A percentile compares a stretch with the other conserved stretches of the same genome.
Evolutionary conservation across 192 early-diverging fungal species (phyloP).

Genomic region (Radiomyces spectabilis): DNA sequence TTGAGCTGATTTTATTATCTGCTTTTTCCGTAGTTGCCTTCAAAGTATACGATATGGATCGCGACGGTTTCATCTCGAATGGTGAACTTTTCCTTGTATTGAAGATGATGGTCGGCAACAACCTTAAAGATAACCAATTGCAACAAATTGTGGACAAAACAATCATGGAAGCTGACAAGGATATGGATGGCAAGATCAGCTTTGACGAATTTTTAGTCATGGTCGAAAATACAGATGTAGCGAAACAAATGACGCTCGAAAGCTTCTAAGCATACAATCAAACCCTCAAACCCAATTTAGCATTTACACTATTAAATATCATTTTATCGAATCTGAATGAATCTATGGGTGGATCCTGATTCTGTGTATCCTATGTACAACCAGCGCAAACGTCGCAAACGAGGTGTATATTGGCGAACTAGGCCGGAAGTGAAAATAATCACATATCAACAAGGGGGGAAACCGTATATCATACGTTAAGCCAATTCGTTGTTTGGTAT

Average conservation of each 20-base stretch:
- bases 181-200: constrained; percentile 91
- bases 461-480: too few relatives aligned
- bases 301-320: too few relatives aligned
- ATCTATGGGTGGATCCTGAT: too few relatives aligned
- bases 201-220: constrained; percentile 95
- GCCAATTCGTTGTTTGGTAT: too few relatives aligned
- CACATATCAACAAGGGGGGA: too few relatives aligned
- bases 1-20: constrained; percentile 11
- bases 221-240: constrained; percentile 95
- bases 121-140: constrained; percentile 90
- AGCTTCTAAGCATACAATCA: constrained; percentile 40
- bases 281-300: too few relatives aligned
- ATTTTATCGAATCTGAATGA: too few relatives aligned
- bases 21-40: constrained; percentile 70
- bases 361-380: too few relatives aligned
- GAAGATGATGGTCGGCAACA: constrained; percentile 99
- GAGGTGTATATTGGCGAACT: too few relatives aligned
- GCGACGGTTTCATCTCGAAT: constrained; percentile 98
- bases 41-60: constrained; percentile 99
- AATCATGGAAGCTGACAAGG: constrained; percentile 95
- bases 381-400: too few relatives aligned
- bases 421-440: too few relatives aligned
- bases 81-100: constrained; percentile 97
- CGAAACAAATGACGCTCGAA: constrained; percentile 92
- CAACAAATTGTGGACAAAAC: constrained; percentile 99